Evolutionary conservation across 805 yeast species (phyloP).

Genomic region (Barnettozyma californica): DNA sequence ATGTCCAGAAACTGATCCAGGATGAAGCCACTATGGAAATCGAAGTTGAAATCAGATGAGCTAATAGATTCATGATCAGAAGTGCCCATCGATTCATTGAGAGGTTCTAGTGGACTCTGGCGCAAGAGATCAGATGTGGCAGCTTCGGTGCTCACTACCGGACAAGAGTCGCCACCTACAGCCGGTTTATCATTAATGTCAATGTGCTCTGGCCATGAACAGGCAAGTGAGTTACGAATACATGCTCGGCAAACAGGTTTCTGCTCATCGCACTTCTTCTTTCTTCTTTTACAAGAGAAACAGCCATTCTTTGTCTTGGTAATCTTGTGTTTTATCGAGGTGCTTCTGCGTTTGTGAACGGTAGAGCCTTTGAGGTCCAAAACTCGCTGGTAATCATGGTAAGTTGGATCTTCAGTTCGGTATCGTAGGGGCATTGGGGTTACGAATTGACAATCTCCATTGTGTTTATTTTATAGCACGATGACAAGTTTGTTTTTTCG

Average conservation of each 20-base stretch:
- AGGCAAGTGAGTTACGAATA: slow-evolving; percentile 9
- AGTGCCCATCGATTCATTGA: not conserved
- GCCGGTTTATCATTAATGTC: not conserved
- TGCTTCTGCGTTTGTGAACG: not conserved
- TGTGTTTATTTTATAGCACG: too few relatives aligned
- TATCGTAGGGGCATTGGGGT: not conserved
- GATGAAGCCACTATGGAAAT: slow-evolving; percentile 7
- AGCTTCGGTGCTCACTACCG: not conserved
- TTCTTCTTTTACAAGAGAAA: slow-evolving; percentile 17
- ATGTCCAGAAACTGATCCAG: slow-evolving; percentile 22
- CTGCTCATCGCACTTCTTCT: slow-evolving; percentile 24
- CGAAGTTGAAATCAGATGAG: not conserved
- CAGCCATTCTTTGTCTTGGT: slow-evolving; percentile 21
- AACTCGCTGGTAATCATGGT: slow-evolving; percentile 22
- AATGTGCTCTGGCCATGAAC: slow-evolving; percentile 22
- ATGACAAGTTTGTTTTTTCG: too few relatives aligned
- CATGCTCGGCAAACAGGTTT: slow-evolving; percentile 22
- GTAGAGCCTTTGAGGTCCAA: slow-evolving; percentile 10
- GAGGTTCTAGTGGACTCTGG: not conserved
- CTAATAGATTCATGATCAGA: not conserved
- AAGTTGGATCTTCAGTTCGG: not conserved
- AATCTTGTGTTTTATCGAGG: not conserved
- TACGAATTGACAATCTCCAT: too few relatives aligned
- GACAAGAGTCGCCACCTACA: not conserved
- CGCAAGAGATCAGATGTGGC: too few relatives aligned